Conservation (phyloP, 176 grass and related monocot genomes). For the Melocanna baccifera region DNA sequence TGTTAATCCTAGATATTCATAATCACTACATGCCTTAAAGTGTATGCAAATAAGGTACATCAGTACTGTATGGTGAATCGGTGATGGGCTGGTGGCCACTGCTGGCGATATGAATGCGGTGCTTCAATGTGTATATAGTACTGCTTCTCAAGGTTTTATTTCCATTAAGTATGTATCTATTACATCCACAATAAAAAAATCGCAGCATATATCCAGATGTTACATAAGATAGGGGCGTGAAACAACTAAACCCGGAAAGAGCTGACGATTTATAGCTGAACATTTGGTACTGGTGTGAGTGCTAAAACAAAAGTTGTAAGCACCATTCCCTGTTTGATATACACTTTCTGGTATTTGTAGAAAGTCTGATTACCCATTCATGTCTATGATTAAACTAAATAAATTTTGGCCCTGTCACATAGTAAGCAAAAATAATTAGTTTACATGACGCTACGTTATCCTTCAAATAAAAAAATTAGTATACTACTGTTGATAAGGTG, state of each 20-base stretch:
- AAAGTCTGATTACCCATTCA: neutral
- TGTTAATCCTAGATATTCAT: neutral
- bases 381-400: neutral
- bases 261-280: neutral
- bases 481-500: too few species aligned
- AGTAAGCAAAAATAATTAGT: neutral
- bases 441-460: neutral
- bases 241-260: neutral
- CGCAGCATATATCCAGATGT: neutral
- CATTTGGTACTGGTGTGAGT: neutral
- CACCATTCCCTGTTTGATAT: neutral
- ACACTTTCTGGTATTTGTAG: neutral
- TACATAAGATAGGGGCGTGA: neutral
- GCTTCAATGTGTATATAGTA: neutral
- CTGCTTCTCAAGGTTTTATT: neutral
- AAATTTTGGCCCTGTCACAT: neutral
- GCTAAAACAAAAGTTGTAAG: neutral
- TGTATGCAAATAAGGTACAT: conserved; percentile 8
- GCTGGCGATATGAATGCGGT: neutral
- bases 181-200: neutral
- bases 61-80: neutral
- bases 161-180: neutral
- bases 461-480: neutral
- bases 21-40: neutral
- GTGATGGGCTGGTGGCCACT: neutral